Evolutionary conservation across 306 rosid species (phyloP).

Genomic region (Cucurbita pepo): DNA sequence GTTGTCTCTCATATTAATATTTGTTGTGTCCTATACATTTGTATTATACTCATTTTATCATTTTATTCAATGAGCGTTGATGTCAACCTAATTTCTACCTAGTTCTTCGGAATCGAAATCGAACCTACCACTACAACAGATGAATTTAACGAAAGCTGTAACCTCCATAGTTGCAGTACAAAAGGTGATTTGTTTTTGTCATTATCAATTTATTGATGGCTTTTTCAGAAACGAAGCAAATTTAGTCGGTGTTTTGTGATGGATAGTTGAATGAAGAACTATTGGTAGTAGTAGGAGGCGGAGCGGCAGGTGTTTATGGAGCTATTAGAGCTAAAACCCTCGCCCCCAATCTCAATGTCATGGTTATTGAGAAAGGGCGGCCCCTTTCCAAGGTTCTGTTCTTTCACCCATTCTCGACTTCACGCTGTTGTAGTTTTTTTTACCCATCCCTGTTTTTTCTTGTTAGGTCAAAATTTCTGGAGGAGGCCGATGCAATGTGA

Average conservation of each 20-base stretch:
- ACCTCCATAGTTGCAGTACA: constrained; percentile 23
- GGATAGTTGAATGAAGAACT: constrained; percentile 40
- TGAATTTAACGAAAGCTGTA: not conserved
- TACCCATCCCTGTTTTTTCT: not conserved
- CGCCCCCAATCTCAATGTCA: constrained; percentile 53
- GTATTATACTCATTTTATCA: too few relatives aligned
- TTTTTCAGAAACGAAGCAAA: not conserved
- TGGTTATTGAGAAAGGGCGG: constrained; percentile 61
- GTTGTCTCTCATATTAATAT: too few relatives aligned
- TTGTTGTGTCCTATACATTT: too few relatives aligned
- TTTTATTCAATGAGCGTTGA: too few relatives aligned
- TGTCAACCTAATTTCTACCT: too few relatives aligned
- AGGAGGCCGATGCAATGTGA: constrained; percentile 93
- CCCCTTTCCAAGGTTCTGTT: constrained; percentile 66
- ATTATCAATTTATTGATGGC: not conserved
- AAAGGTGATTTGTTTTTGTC: constrained; percentile 13
- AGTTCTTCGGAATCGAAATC: too few relatives aligned
- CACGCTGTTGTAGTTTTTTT: not conserved
- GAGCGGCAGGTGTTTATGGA: constrained; percentile 92
- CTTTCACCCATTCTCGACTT: not conserved
- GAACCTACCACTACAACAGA: not conserved
- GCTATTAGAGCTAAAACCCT: constrained; percentile 79
- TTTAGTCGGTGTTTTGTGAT: not conserved
- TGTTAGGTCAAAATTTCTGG: constrained; percentile 74
- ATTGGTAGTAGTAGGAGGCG: constrained; percentile 80